Conservation (phyloP, 2,329 filamentous ascomycete genomes). For the Thielaviopsis punctulata region DNA sequence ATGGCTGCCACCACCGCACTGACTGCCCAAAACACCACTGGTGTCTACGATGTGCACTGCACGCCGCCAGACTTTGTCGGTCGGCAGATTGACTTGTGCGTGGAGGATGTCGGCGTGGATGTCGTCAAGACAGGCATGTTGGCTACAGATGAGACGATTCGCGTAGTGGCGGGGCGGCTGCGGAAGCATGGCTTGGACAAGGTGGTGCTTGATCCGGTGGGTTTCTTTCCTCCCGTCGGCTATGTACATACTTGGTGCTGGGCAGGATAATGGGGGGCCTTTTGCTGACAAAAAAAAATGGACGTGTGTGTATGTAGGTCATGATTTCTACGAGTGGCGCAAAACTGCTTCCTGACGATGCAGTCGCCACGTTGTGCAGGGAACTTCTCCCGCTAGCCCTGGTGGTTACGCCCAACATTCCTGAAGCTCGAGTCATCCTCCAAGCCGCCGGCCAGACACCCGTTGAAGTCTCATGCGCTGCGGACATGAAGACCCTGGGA, state of each 20-base stretch:
- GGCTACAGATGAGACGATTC: constrained; percentile 22
- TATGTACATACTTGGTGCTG: no score
- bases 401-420: constrained; percentile 60
- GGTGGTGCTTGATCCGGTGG: constrained; percentile 24
- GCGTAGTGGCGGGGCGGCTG: constrained; percentile 20
- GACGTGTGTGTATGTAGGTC: constrained; percentile 36
- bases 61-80: constrained; percentile 62
- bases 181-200: constrained; percentile 12
- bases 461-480: constrained; percentile 27
- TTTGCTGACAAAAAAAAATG: no score
- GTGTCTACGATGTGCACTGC: constrained; percentile 65
- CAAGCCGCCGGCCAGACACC: constrained; percentile 26
- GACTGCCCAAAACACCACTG: constrained; percentile 87
- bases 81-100: constrained; percentile 70
- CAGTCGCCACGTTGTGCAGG: constrained; percentile 41
- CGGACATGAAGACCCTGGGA: constrained; percentile 53
- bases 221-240: no score
- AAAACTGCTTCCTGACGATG: constrained; percentile 45
- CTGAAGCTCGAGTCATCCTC: constrained; percentile 53
- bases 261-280: no score
- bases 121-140: constrained; percentile 65
- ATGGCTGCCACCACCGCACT: constrained; percentile 91
- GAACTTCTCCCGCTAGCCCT: constrained; percentile 48
- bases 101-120: constrained; percentile 73
- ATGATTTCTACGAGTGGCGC: constrained; percentile 81